Evolutionary conservation across 345 rosid species (phyloP), one percentile per base, ranked within the genome.

Genomic region (Reutealis trisperma): DNA sequence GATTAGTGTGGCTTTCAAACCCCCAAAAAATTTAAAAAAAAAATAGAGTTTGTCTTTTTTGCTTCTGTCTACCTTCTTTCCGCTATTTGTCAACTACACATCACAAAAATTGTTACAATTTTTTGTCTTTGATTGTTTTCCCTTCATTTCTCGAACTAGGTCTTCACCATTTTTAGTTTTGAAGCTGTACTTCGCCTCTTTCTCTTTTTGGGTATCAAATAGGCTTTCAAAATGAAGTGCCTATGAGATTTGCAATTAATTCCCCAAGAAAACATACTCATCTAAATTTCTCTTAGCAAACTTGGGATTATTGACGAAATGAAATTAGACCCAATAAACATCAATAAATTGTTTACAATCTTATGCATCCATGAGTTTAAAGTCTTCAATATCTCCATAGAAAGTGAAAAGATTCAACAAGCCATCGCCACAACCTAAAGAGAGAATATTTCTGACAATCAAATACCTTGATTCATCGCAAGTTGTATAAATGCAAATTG

Each of bases 301-400:
- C 97, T 98, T 93, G 30, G 96, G 92, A 55, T 92, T 93, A 85
- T 89, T 77, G 57, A 87, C 54, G 55, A 89, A 87, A 73, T 72
- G 85, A 69, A 93, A 93, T 74, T 95, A 92, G 83, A 93, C 87
- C 92, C 95, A 90, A 74, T 87, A 91, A 44, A 93, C 97, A 85
- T 93, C 97, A 1, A 96, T 95, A 75, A 87, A 93, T 24, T 81
- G 84, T 67, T 84, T 90, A 74, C 93, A 93, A 8, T 91, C 97
- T 82, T 95, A 98, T 0, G 90, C 96, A 86, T 95, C 98, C 97
- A 95, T 92, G 12, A 96, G 97, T 80, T 93, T 95, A 76, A 91
- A 86, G 72, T 93, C 99, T 85, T 96, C 96, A 59, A 96, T 79
- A 65, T 89, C 94, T 74, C 98, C 98, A 55, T 91, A 91, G 32